These are phyloP conservation scores for Aureobasidium sp. DNA, from an alignment of 2,329 filamentous ascomycete species.

Conservation along the genomic window DNA sequence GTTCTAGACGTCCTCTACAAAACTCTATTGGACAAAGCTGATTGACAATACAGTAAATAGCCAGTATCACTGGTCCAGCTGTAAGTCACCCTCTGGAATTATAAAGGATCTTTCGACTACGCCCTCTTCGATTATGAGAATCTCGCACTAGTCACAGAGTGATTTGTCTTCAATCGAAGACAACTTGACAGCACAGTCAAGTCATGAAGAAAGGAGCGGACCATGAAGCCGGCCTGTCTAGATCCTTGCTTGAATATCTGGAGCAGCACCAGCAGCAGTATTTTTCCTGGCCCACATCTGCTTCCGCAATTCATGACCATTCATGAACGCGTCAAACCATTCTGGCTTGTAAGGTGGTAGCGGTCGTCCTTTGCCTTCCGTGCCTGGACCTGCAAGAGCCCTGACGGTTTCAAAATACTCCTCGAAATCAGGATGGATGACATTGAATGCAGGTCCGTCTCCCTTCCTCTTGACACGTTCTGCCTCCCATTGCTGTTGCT, in stretches of 20 bases:
- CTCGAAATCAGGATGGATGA: conserved; percentile 56
- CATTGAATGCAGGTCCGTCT: conserved; percentile 50
- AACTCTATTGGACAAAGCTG: neutral
- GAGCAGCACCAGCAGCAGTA: neutral
- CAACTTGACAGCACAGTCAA: neutral
- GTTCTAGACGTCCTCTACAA: neutral
- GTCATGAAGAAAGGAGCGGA: neutral
- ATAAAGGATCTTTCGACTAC: too few species aligned
- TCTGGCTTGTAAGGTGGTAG: conserved; percentile 15
- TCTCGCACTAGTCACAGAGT: neutral
- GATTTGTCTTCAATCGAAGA: neutral
- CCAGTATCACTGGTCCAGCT: too few species aligned
- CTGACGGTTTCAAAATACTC: conserved; percentile 56
- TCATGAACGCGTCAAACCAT: conserved; percentile 15
- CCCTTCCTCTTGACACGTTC: conserved; percentile 48
- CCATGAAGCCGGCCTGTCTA: neutral
- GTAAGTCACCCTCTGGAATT: too few species aligned
- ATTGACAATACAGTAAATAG: too few species aligned
- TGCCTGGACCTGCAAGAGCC: conserved; percentile 38
- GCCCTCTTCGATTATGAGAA: neutral
- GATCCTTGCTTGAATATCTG: neutral
- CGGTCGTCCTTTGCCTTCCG: conserved; percentile 41
- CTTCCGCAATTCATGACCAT: conserved; percentile 15
- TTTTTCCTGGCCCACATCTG: conserved; percentile 18
- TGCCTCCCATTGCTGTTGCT: conserved; percentile 51